These are phyloP conservation scores for Phytophthora sojae DNA, from an alignment of 352 stramenopile species.

Conservation along the genomic window DNA sequence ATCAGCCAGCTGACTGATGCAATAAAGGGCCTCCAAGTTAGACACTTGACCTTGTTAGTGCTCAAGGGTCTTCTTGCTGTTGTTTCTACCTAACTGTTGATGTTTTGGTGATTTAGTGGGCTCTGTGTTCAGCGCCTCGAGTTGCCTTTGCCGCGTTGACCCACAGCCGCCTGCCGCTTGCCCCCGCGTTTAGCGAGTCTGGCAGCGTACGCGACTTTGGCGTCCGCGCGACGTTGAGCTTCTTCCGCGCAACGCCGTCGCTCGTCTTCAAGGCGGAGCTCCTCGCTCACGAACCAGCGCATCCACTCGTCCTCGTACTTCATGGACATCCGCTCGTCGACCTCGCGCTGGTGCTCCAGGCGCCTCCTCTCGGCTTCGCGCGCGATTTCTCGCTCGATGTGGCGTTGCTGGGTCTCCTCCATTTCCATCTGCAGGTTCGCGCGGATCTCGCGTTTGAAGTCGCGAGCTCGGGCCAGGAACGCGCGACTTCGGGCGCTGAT, in stretches of 20 bases:
- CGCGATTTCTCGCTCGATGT: slow-evolving; percentile 55
- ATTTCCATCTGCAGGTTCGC: slow-evolving; percentile 65
- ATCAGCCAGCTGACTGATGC: too few relatives aligned
- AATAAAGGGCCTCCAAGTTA: background rate
- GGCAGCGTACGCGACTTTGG: slow-evolving; percentile 60
- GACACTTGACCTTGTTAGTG: background rate
- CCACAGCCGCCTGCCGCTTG: slow-evolving; percentile 45
- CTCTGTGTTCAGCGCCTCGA: slow-evolving; percentile 6
- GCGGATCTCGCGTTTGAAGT: slow-evolving; percentile 71
- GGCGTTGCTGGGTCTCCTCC: slow-evolving; percentile 51
- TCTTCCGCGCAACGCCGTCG: slow-evolving; percentile 47
- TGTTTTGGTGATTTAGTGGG: background rate
- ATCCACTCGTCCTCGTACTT: slow-evolving; percentile 79
- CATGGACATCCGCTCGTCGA: slow-evolving; percentile 65
- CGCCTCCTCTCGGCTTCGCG: slow-evolving; percentile 43
- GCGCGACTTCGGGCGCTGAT: slow-evolving; percentile 20
- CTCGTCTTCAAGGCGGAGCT: slow-evolving; percentile 55
- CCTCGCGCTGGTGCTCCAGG: slow-evolving; percentile 54
- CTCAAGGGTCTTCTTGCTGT: background rate
- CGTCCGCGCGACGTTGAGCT: slow-evolving; percentile 47
- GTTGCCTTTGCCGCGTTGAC: slow-evolving; percentile 24
- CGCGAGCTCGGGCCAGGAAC: slow-evolving; percentile 45
- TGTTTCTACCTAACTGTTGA: background rate
- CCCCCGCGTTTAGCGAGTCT: slow-evolving; percentile 65
- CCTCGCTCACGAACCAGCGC: slow-evolving; percentile 62